Evolutionary conservation across 192 early-diverging fungal species (phyloP), one percentile per base, ranked within the genome.

Genomic region (Coemansia sp.): DNA sequence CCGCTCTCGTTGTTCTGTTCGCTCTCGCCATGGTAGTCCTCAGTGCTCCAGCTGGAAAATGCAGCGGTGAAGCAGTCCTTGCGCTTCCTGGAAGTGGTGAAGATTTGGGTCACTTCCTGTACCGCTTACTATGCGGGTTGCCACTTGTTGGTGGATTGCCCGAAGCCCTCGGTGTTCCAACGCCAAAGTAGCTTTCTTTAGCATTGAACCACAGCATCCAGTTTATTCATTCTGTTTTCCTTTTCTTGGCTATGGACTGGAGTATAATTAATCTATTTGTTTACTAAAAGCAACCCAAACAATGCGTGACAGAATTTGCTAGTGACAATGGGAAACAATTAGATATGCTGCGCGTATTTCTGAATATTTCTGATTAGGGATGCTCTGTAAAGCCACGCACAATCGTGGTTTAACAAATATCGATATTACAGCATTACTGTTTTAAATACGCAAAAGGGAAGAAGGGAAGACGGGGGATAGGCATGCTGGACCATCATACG

Each of bases 51-150:
- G 7, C 76, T 39, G 60, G 69, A 8, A 73, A 73, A 38, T 73
- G 71, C 30, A 64, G 73, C 8, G 12, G 10, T 26, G 70, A 71
- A 0, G 71, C 71, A 1, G 52, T 67, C 30, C 52, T 81, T 0
- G 60, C 74, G 9, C 62, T 81, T 15, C 79, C 79, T 0, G 68
- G 44, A 4, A 0, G 64, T 14, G 69, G 74, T 15, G 79, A 81
- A n/a, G 46, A 70, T 11, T 30, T 49, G 12, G 69, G 66, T 10
- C 51, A 44, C 26, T 81, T 63, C 20, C 38, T 81, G 21, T 33
- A 48, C 16, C 73, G 78, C 21, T 16, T 81, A 10, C 41, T 76
- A 3, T 0, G 21, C 9, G 44, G 45, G 0, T 4, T 76, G 0
- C 78, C 78, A 4, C 35, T 81, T 0, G 5, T 67, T 33, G 73